phyloP scores from a whole-genome alignment of 2,329 filamentous ascomycete species.

The Cercospora beticola region DNA sequence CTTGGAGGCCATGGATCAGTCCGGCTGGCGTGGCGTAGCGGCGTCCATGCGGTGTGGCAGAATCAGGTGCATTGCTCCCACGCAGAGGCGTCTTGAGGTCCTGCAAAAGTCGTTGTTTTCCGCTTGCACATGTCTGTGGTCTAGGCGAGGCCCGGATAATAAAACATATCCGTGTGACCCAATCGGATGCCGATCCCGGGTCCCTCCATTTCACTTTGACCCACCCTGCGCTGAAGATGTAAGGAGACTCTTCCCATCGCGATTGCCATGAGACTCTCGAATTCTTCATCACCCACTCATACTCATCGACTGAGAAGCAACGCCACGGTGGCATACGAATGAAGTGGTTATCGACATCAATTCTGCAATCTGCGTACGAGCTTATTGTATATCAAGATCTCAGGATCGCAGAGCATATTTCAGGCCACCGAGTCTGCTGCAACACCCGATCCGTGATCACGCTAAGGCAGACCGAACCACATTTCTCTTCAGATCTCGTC shows the following conservation, averaged over 20 bases:
- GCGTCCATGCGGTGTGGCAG: neutral
- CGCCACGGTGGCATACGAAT: too few relatives aligned
- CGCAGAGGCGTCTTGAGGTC: neutral
- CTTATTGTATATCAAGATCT: too few relatives aligned
- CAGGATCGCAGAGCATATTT: neutral
- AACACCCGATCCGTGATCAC: neutral
- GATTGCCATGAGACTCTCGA: too few relatives aligned
- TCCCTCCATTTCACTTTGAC: too few relatives aligned
- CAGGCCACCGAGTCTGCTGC: neutral
- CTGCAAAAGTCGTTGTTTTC: neutral
- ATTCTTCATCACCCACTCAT: too few relatives aligned
- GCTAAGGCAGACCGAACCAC: slow-evolving; percentile 6
- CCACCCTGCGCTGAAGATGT: too few relatives aligned
- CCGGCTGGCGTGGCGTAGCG: neutral
- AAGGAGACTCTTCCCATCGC: too few relatives aligned
- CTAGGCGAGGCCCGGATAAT: neutral
- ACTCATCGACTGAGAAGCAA: too few relatives aligned
- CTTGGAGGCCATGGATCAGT: neutral
- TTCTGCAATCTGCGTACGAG: too few relatives aligned
- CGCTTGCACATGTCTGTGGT: too few relatives aligned
- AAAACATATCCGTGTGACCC: neutral
- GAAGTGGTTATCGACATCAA: too few relatives aligned
- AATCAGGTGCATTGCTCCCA: neutral
- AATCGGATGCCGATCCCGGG: neutral
- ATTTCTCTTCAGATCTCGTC: slow-evolving; percentile 24